Percentiles rank a stretch among this genome's conserved stretches.
phyloP scores from a whole-genome alignment of 495 filamentous ascomycete species.

The Daldinia bambusicola region DNA sequence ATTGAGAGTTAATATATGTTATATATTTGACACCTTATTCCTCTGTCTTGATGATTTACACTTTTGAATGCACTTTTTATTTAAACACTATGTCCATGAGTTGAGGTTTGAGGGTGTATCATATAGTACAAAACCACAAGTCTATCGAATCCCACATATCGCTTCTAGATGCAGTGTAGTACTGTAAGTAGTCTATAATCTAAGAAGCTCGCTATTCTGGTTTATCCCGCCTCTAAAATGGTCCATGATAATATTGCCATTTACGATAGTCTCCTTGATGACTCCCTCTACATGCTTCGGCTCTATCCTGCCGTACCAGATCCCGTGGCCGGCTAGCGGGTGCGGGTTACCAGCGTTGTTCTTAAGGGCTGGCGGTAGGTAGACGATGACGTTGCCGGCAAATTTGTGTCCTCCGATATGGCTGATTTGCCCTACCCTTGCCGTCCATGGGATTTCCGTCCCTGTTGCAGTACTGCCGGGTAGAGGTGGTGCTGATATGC shows the following conservation, averaged over 20 bases:
- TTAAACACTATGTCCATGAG: background rate
- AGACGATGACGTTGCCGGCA: conserved; percentile 93
- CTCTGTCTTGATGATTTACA: background rate
- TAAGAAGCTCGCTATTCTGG: conserved; percentile 54
- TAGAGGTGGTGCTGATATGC: conserved; percentile 32
- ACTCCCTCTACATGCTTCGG: conserved; percentile 89
- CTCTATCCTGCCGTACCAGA: conserved; percentile 94
- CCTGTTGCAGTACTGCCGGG: conserved; percentile 34
- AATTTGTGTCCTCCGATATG: conserved; percentile 95
- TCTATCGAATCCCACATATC: background rate
- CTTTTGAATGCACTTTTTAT: background rate
- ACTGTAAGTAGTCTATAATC: conserved; percentile 49
- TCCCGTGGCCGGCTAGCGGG: conserved; percentile 79
- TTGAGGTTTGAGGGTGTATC: background rate
- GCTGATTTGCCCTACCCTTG: conserved; percentile 78
- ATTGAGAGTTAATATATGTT: background rate
- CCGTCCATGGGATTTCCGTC: conserved; percentile 51
- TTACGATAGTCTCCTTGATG: conserved; percentile 78
- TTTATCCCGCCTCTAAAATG: conserved; percentile 75
- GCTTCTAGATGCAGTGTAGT: background rate
- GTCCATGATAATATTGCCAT: conserved; percentile 78
- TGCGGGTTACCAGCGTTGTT: conserved; percentile 53
- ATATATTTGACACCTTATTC: background rate
- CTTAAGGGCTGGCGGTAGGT: conserved; percentile 71
- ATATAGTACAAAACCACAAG: background rate